A percentile compares a stretch with the other conserved stretches of the same genome.
These are phyloP conservation scores for Trichoderma sp. DNA, from an alignment of 2,329 filamentous ascomycete species.

Conservation along the genomic window DNA sequence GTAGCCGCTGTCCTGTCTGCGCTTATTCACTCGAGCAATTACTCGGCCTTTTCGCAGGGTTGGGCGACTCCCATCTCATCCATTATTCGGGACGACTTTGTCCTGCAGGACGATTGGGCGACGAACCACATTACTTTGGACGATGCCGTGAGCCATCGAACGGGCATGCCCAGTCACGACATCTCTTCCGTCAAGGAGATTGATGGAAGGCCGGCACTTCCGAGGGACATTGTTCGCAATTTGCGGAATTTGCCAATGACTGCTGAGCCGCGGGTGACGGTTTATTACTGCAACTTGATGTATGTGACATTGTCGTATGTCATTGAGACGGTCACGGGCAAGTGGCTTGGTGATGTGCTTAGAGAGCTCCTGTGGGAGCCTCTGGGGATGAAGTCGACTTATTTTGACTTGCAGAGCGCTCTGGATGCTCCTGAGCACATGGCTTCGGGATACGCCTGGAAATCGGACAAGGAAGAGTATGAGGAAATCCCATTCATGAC, in stretches of 20 bases:
- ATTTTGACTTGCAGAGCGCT: constrained; percentile 36
- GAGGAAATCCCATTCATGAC: constrained; percentile 31
- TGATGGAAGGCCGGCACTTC: constrained; percentile 34
- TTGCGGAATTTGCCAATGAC: constrained; percentile 48
- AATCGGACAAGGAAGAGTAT: constrained; percentile 30
- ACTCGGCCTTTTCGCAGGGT: constrained; percentile 34
- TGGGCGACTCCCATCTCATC: constrained; percentile 51
- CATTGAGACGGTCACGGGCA: constrained; percentile 45
- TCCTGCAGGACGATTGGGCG: constrained; percentile 47
- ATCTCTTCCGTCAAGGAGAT: constrained; percentile 26
- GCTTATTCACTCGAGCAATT: constrained; percentile 48
- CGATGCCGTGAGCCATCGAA: constrained; percentile 55
- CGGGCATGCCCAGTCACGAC: constrained; percentile 50
- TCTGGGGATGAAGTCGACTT: constrained; percentile 49
- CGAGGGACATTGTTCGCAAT: constrained; percentile 43
- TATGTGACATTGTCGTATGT: constrained; percentile 48
- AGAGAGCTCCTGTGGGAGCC: constrained; percentile 46
- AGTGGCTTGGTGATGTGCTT: constrained; percentile 43
- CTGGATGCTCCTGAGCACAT: constrained; percentile 32
- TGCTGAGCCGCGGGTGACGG: constrained; percentile 46
- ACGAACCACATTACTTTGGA: constrained; percentile 54
- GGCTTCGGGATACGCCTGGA: constrained; percentile 46
- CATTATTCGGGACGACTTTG: constrained; percentile 54
- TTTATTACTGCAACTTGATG: constrained; percentile 55
- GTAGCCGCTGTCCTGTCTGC: constrained; percentile 51